These are phyloP conservation scores for Flaveria robusta DNA, from an alignment of 129 eudicot species.

Conservation along the genomic window DNA sequence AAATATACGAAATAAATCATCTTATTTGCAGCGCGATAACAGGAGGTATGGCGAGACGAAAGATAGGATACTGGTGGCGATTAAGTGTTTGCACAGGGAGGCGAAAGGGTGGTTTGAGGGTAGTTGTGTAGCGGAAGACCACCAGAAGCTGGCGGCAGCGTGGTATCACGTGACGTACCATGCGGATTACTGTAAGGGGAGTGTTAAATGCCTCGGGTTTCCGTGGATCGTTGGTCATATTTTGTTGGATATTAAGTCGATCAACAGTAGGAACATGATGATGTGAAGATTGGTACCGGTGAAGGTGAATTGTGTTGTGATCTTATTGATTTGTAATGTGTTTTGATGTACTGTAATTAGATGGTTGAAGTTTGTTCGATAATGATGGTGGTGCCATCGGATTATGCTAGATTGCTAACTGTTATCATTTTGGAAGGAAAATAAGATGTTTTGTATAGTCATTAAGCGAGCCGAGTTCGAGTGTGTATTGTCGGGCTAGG, in stretches of 20 bases:
- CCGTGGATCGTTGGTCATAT: slow-evolving; percentile 84
- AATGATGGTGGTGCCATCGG: background rate
- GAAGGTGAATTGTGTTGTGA: slow-evolving; percentile 11
- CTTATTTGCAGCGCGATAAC: slow-evolving; percentile 69
- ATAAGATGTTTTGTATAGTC: too few species aligned
- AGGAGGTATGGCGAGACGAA: slow-evolving; percentile 71
- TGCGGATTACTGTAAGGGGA: slow-evolving; percentile 46
- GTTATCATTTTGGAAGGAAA: too few species aligned
- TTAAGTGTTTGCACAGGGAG: slow-evolving; percentile 66
- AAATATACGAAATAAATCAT: slow-evolving; percentile 54
- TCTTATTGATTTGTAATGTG: slow-evolving; percentile 26
- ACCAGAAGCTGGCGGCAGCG: slow-evolving; percentile 67
- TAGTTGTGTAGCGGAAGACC: slow-evolving; percentile 46
- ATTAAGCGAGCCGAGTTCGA: too few species aligned
- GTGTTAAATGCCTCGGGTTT: slow-evolving; percentile 65
- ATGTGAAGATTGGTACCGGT: slow-evolving; percentile 8
- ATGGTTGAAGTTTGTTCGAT: background rate
- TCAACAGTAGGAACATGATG: slow-evolving; percentile 34
- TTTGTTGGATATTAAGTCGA: slow-evolving; percentile 57
- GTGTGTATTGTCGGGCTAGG: too few species aligned
- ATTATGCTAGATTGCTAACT: background rate
- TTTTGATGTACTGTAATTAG: slow-evolving; percentile 21
- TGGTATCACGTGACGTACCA: slow-evolving; percentile 93
- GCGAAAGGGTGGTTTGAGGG: slow-evolving; percentile 68
- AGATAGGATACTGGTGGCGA: slow-evolving; percentile 70